A percentile compares a stretch with the other conserved stretches of the same genome.
phyloP scores from a whole-genome alignment of 139 green algal species.

The Bryopsis sp. region DNA sequence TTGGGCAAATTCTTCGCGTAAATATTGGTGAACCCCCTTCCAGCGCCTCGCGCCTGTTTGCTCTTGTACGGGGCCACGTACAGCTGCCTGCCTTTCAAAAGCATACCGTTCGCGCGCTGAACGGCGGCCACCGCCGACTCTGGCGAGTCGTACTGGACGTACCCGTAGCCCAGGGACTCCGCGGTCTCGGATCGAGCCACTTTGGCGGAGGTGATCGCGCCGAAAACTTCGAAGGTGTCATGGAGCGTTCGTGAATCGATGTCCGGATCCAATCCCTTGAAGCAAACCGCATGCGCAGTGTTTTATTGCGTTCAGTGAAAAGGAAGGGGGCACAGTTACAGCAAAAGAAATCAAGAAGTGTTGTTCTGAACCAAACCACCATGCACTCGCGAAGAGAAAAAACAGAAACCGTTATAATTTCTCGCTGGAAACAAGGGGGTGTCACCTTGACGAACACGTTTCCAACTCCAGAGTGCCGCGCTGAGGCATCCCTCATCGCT shows the following conservation, averaged over 20 bases:
- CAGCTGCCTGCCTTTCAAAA: constrained; percentile 7
- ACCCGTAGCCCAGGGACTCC: constrained; percentile 82
- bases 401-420: background rate
- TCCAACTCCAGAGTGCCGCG: constrained; percentile 61
- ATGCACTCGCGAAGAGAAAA: background rate
- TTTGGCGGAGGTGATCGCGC: constrained; percentile 78
- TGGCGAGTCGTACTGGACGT: constrained; percentile 86
- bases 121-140: constrained; percentile 28
- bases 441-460: constrained; percentile 94
- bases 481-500: constrained; percentile 67
- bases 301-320: too few relatives aligned
- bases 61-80: constrained; percentile 14
- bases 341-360: background rate
- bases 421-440: background rate
- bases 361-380: too few relatives aligned
- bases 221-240: constrained; percentile 87
- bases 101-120: constrained; percentile 8
- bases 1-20: constrained; percentile 86
- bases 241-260: constrained; percentile 91
- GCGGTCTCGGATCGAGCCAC: constrained; percentile 46
- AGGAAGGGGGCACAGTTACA: background rate
- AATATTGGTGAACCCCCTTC: constrained; percentile 72
- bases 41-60: background rate
- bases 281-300: too few relatives aligned
- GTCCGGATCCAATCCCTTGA: constrained; percentile 56